Base-by-base conservation (phyloP, 345 rosid species). In the Brassica carinata region DNA sequence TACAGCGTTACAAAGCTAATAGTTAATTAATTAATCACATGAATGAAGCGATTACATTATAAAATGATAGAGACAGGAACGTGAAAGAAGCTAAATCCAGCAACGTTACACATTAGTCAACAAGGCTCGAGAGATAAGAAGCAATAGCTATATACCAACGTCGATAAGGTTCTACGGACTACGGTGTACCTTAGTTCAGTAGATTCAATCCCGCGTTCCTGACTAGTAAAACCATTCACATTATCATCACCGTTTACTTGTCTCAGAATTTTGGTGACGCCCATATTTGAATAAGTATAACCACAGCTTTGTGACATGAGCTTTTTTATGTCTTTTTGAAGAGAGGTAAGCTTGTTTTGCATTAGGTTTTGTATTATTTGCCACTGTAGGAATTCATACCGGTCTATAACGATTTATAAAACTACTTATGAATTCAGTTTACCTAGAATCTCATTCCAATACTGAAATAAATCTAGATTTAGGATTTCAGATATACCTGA, bases 81-180 rank as follows among this genome's bases (percentile, higher is more conserved):
- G 77, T 79, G 63, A 79, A 73, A 73, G 69, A 67, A 73, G 74
- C 69, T 67, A 40, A 68, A 33, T 74, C 78, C 78, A 74, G 77
- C 78, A 61, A 26, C 83, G 45, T 48, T 67, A 62, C 40, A 79
- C 65, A 59, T 69, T 74, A 71, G 70, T 68, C 65, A 73, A 67
- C 27, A 61, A 61, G 69, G 36, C 69, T 9, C 7, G 26, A 65
- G 58, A 53, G 19, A n/a, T n/a, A 14, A 23, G 19, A 53, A 53
- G 15, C 19, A 53, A n/a, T 53, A 53, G 15, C 58, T 53, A n/a
- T 53, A 53, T n/a, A n/a, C 58, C 58, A 18, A 53, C 58, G n/a
- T n/a, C 58, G 8, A 53, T 53, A 53, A 53, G 19, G 58, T 53
- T 53, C 19, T 43, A 11, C 45, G 45, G 11, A 38, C 13, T 48